A percentile compares a stretch with the other conserved stretches of the same genome.
These are phyloP conservation scores for Paecilomyces sp. DNA, from an alignment of 2,329 filamentous ascomycete genomes.

Conservation along the genomic window DNA sequence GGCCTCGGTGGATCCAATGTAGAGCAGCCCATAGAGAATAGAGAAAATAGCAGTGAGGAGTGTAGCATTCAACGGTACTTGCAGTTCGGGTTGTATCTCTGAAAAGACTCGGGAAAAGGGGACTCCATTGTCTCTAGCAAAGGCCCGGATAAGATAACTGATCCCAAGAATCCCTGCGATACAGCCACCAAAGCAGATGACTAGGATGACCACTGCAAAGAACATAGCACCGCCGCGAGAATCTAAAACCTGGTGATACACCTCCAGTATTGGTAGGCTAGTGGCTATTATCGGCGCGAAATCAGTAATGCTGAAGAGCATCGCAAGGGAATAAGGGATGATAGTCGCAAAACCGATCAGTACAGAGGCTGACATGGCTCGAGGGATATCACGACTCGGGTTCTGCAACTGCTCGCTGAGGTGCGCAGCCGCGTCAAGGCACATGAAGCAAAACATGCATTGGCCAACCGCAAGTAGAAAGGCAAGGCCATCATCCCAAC, in stretches of 20 bases:
- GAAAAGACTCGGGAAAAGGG: constrained; percentile 18
- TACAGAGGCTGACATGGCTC: neutral
- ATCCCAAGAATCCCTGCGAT: too few relatives aligned
- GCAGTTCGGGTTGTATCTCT: constrained; percentile 12
- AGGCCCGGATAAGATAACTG: too few relatives aligned
- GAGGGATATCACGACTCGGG: neutral
- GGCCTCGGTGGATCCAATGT: constrained; percentile 21
- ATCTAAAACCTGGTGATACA: neutral
- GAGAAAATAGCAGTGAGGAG: constrained; percentile 17
- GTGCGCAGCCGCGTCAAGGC: neutral
- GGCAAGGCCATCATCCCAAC: constrained; percentile 16
- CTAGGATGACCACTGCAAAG: too few relatives aligned
- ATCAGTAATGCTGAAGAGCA: neutral
- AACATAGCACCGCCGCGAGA: too few relatives aligned
- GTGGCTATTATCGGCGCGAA: neutral
- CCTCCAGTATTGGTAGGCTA: neutral
- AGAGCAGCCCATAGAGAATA: constrained; percentile 23
- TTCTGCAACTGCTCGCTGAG: neutral
- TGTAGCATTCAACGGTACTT: constrained; percentile 20
- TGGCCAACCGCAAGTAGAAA: constrained; percentile 1
- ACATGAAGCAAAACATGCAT: neutral
- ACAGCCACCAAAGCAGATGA: too few relatives aligned
- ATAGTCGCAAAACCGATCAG: neutral
- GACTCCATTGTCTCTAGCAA: constrained; percentile 8
- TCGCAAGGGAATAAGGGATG: neutral